Base-by-base conservation (phyloP, 805 yeast genomes). In the Candida orba region DNA sequence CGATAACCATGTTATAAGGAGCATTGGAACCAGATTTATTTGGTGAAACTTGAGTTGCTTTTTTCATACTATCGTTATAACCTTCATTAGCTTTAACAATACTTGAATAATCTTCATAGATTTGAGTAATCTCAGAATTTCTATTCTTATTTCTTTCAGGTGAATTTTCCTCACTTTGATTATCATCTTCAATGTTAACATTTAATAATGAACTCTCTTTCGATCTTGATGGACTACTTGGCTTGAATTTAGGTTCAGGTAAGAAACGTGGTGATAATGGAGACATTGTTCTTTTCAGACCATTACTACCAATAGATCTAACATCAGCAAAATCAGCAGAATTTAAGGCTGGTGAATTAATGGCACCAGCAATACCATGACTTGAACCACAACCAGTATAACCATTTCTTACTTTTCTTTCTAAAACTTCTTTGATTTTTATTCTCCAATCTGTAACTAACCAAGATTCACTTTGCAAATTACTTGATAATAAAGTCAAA, bases 371-470 rank as follows among this genome's bases (percentile, higher is more conserved):
- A 18, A 79, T 56, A 13, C 86, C 86, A 43, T 80, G 72, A 14
- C 72, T 60, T 27, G 83, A 76, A n/a, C 91, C 91, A 62, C 88
- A 81, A 6, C 95, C 93, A 20, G 76, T 76, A 58, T 83, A 84
- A 8, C 91, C 82, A n/a, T 68, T 58, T 8, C 68, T 50, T 41
- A 81, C 53, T 54, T 81, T 84, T 15, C 69, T 57, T 35, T 72
- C 73, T 40, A 84, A 58, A 12, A 81, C 55, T 24, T 73, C 75
- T 55, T 79, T 81, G 45, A 83, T 71, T 33, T 71, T 70, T 1
- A 50, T 46, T 49, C 71, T 68, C 93, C 93, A 84, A 29, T 76
- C 78, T n/a, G 68, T 56, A 14, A 69, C 65, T 6, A 73, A 52
- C 91, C 91, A 84, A 48, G 59, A 72, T 37, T 60, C 60, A 29